Base-by-base conservation (phyloP, 1,139 yeast species). In the Yamadazyma atlantica region DNA sequence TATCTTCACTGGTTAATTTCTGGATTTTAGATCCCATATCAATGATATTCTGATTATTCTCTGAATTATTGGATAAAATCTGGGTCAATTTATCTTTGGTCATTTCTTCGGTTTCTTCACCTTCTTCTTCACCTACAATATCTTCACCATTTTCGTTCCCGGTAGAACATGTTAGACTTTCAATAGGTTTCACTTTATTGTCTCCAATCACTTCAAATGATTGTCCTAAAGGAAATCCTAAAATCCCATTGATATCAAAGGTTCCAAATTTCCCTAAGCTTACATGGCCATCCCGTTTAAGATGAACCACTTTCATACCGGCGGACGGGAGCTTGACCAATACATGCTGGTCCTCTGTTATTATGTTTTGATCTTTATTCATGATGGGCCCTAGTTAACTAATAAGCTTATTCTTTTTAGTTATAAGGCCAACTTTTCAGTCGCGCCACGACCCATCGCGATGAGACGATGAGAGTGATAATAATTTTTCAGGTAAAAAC, bases 191-290 rank as follows among this genome's bases (percentile, higher is more conserved):
- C 7, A 82, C 79, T 19, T 67, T 64, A 41, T 69, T 65, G 43
- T 78, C 82, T 34, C 79, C 85, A 22, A 73, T 56, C 30, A 92
- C 85, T 57, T 92, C 97, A 62, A 92, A 92, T 0, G 95, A 80
- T 51, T 85, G 90, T 1, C 98, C 98, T 51, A 78, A 84, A 4
- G 92, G 85, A 52, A 72, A 82, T 2, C 96, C 97, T 26, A 92
- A 56, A 12, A 92, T 75, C 39, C 80, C 84, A 48, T 82, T 78
- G 4, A 85, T 88, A 31, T 74, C 67, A 59, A 94, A 92, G 1
- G 82, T 68, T 7, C 98, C 99, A 61, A 92, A 94, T 59, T 92
- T 92, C 2, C 98, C 98, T 47, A 94, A 66, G 40, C 80, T 78
- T 12, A 92, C 71, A 6, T 75, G 58, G 0, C 82, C 79, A 25